These are phyloP conservation scores for Fusarium solani-melongenae DNA, from an alignment of 2,329 filamentous ascomycete genomes.

Conservation along the genomic window DNA sequence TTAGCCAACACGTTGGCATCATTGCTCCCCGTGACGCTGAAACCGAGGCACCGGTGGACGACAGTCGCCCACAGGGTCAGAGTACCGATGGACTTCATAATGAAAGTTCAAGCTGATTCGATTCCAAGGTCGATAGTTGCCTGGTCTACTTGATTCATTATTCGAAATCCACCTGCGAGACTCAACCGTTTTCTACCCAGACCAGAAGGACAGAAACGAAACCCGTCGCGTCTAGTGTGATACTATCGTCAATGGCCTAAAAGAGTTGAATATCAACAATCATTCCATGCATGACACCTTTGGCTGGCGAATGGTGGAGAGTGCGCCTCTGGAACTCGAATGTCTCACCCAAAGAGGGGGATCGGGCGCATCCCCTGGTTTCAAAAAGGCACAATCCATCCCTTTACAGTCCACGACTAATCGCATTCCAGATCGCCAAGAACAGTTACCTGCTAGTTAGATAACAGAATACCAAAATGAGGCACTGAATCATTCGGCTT, in stretches of 20 bases:
- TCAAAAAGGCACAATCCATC: not conserved
- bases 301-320: not conserved
- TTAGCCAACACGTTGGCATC: slow-evolving; percentile 1
- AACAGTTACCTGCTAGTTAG: not conserved
- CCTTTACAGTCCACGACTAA: not conserved
- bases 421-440: not conserved
- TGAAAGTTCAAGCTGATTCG: not conserved
- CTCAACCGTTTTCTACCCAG: not conserved
- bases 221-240: not conserved
- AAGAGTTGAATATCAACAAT: not conserved
- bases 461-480: not conserved
- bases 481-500: not conserved
- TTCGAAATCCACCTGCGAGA: not conserved
- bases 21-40: not conserved
- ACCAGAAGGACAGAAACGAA: not conserved
- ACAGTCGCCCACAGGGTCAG: not conserved
- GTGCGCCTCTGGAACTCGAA: not conserved
- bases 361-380: not conserved
- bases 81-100: not conserved
- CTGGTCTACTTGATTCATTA: not conserved
- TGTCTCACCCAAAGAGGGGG: not conserved
- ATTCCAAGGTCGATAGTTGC: not conserved
- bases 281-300: not conserved
- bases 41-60: not conserved
- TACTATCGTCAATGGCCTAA: not conserved